Evolutionary conservation across 1,139 yeast species (phyloP).

Genomic region (Sugiyamaella neomexicana): DNA sequence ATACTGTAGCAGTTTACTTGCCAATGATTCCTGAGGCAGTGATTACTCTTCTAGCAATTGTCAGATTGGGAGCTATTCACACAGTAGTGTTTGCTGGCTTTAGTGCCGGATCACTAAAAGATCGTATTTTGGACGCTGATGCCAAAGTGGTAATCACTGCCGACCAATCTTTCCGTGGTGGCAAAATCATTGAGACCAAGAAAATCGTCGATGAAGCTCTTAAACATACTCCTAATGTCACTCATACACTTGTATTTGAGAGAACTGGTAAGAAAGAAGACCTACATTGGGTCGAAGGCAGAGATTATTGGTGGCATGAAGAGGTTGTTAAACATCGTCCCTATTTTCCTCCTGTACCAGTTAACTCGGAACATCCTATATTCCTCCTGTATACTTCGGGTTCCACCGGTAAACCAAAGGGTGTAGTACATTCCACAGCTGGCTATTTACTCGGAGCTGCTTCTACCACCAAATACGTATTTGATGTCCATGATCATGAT

Average conservation of each 20-base stretch:
- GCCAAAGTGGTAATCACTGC: conserved; percentile 88
- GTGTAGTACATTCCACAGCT: conserved; percentile 92
- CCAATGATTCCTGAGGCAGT: conserved; percentile 98
- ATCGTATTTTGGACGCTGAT: conserved; percentile 84
- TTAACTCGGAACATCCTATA: conserved; percentile 87
- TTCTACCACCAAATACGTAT: conserved; percentile 85
- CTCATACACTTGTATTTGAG: conserved; percentile 78
- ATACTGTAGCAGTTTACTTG: conserved; percentile 90
- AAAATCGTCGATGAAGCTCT: conserved; percentile 93
- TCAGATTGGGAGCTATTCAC: conserved; percentile 93
- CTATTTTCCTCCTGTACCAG: conserved; percentile 84
- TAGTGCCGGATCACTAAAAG: conserved; percentile 87
- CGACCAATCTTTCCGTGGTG: conserved; percentile 96
- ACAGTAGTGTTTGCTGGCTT: conserved; percentile 97
- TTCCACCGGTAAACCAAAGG: conserved; percentile 97
- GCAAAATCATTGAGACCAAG: conserved; percentile 85
- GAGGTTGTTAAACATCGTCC: conserved; percentile 78
- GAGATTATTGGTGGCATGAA: conserved; percentile 94
- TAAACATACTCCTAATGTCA: conserved; percentile 70
- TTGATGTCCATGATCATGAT: conserved; percentile 86
- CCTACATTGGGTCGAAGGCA: conserved; percentile 67
- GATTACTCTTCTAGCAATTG: conserved; percentile 89
- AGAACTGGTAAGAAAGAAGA: conserved; percentile 59
- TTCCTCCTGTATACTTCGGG: conserved; percentile 95
- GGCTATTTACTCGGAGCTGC: conserved; percentile 95